Conservation (phyloP, 345 rosid genomes). For the Abelmoschus esculentus region DNA sequence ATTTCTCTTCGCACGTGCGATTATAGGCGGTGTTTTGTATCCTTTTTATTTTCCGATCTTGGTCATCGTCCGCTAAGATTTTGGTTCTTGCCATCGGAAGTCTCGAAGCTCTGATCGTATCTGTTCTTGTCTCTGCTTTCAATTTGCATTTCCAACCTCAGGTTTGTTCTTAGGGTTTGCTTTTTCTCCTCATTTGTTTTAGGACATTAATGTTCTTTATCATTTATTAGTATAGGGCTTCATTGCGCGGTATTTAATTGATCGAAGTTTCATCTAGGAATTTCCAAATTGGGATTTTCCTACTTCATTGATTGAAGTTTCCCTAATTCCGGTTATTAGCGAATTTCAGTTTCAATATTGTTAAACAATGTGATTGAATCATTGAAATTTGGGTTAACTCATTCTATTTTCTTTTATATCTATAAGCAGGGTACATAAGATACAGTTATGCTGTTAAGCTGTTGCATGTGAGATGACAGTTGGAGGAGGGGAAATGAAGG, state of each 20-base stretch:
- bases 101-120: not conserved
- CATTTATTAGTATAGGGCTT: not conserved
- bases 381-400: not conserved
- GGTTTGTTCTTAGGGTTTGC: conserved; percentile 10
- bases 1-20: conserved; percentile 12
- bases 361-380: not conserved
- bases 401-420: not conserved
- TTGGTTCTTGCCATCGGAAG: not conserved
- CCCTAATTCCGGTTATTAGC: not conserved
- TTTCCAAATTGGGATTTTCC: not conserved
- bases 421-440: not conserved
- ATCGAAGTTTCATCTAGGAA: not conserved
- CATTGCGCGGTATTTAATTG: too few species aligned
- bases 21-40: conserved; percentile 2
- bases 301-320: conserved; percentile 1
- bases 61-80: not conserved
- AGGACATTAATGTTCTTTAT: not conserved
- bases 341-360: not conserved
- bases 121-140: not conserved
- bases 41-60: not conserved
- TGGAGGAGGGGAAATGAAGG: conserved; percentile 10
- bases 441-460: not conserved
- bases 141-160: conserved; percentile 10
- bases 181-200: not conserved
- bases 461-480: conserved; percentile 13